Base-by-base conservation (phyloP, 2,329 filamentous ascomycete species). In the Monosporascus ibericus region DNA sequence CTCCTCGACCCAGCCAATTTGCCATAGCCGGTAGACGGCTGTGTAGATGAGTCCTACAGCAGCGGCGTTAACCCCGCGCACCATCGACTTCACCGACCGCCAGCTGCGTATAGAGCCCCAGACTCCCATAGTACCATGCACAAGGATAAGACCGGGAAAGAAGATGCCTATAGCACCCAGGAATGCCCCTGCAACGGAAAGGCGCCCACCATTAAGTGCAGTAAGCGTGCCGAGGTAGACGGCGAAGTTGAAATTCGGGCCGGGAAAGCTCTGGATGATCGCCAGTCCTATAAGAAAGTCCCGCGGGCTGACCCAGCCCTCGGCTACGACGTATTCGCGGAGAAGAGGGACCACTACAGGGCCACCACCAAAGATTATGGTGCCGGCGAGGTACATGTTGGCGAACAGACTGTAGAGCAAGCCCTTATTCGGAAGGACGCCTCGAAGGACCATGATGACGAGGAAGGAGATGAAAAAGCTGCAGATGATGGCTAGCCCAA, bases 261-360 rank as follows among this genome's bases (percentile, higher is more conserved):
- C 82, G 0, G 87, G 86, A 52, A 90, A 86, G 0, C 84, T 78
- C 65, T 90, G 86, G 18, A 83, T 85, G 50, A 90, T 76, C 7
- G 86, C 87, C 0, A 90, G 78, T 0, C 86, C 87, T 48, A 90
- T 81, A 0, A 90, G 72, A 63, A 90, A 90, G 63, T 90, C 85
- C 4, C 87, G 78, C 0, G 84, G 74, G 0, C 77, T 80, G 0
- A 90, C 86, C 86, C 86, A 90, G 6, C 83, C 82, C 24, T 85
- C 82, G 0, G 77, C 75, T 0, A 89, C 87, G 37, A 89, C 72
- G 58, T 81, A 82, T 54, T 83, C 77, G 18, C 81, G 73, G 1
- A 86, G 71, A 0, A 87, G 73, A 0, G 84, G 83, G 44, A 86
- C 85, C 0, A 86, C 83, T 0, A 86, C 82, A 0, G 83, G 83